A percentile compares a stretch with the other conserved stretches of the same genome.
Evolutionary conservation across 441 rosid genomes (phyloP).

Genomic region (Brassica hybrid): DNA sequence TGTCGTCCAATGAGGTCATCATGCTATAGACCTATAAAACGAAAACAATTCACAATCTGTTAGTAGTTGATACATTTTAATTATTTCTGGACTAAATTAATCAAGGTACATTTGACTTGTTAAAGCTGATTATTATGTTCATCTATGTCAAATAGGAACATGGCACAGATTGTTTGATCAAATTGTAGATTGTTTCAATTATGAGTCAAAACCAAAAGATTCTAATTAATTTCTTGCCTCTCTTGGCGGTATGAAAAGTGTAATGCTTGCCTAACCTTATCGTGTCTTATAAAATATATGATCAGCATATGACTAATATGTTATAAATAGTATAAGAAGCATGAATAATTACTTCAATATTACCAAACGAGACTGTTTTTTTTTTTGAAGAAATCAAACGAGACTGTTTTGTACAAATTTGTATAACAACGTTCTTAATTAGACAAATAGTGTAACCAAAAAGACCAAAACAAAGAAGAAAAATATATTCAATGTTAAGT

Average conservation of each 20-base stretch:
- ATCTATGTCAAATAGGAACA: slow-evolving; percentile 13
- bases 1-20: slow-evolving; percentile 40
- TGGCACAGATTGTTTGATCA: not conserved
- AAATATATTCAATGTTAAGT: not conserved
- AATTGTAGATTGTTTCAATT: slow-evolving; percentile 13
- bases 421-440: not conserved
- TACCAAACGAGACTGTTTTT: slow-evolving; percentile 4
- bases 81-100: not conserved
- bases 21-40: slow-evolving; percentile 42
- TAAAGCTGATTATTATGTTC: slow-evolving; percentile 11
- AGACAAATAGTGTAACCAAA: not conserved
- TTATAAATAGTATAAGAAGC: not conserved
- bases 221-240: not conserved
- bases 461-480: not conserved
- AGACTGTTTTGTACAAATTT: slow-evolving; percentile 8
- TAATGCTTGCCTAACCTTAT: slow-evolving; percentile 8
- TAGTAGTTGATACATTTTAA: not conserved
- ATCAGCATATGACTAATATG: not conserved
- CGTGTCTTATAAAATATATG: too few relatives aligned
- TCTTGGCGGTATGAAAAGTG: not conserved
- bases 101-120: slow-evolving; percentile 29
- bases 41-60: not conserved
- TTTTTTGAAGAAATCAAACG: not conserved
- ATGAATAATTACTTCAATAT: not conserved
- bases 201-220: slow-evolving; percentile 10